Percentiles rank a stretch among this genome's conserved stretches.
Evolutionary conservation across 2,329 filamentous ascomycete species (phyloP).

Genomic region (Pseudogymnoascus sp.): DNA sequence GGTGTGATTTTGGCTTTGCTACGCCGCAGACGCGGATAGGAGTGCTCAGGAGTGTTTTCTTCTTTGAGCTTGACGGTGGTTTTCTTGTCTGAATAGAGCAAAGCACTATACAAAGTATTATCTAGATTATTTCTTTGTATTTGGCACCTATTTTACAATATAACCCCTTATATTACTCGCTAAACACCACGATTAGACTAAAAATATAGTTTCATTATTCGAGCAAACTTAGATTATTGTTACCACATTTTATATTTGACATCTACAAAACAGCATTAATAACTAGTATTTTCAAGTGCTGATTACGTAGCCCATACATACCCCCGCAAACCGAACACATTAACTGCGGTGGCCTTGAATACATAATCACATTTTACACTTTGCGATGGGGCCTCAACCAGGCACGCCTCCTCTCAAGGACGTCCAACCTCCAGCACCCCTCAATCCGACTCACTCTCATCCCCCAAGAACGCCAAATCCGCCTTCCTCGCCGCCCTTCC

Average conservation of each 20-base stretch:
- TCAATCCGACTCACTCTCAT: constrained; percentile 50
- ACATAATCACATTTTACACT: background rate
- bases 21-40: background rate
- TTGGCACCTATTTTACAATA: background rate
- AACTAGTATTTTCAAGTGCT: background rate
- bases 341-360: background rate
- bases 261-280: background rate
- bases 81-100: background rate
- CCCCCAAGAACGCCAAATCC: constrained; percentile 57
- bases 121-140: background rate
- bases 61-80: background rate
- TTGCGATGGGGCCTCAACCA: background rate
- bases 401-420: background rate
- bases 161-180: background rate
- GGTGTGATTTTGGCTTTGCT: background rate
- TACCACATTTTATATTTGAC: background rate
- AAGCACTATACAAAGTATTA: no score
- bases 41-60: background rate
- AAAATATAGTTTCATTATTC: background rate
- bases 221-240: background rate
- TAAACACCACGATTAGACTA: background rate
- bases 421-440: background rate
- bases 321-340: background rate
- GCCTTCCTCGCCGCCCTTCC: constrained; percentile 21
- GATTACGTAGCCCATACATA: background rate